A percentile compares a stretch with the other conserved stretches of the same genome.
These are phyloP conservation scores for Wickerhamomyces hampshirensis DNA, from an alignment of 805 yeast genomes.

Conservation along the genomic window DNA sequence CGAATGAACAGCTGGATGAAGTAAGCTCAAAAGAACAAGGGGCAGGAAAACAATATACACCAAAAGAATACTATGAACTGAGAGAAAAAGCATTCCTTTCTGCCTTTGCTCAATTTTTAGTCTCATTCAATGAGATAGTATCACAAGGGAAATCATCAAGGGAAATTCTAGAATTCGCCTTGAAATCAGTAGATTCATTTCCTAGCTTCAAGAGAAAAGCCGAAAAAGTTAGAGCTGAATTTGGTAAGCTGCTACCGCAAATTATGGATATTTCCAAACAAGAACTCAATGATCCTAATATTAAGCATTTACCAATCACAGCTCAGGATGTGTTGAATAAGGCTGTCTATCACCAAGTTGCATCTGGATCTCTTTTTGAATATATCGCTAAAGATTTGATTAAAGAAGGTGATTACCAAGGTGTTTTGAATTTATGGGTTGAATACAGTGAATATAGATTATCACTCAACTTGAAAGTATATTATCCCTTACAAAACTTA, in stretches of 20 bases:
- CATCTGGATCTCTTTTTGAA: conserved; percentile 9
- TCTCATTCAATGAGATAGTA: too few species aligned
- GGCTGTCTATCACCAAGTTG: conserved; percentile 15
- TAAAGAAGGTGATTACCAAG: conserved; percentile 10
- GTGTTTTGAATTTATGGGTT: conserved; percentile 21
- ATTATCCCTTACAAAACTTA: not conserved
- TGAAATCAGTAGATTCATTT: not conserved
- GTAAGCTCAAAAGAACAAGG: too few species aligned
- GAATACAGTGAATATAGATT: conserved; percentile 17
- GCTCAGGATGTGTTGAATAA: conserved; percentile 20
- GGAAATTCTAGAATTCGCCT: conserved; percentile 1
- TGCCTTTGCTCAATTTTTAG: too few species aligned
- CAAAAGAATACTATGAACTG: too few species aligned
- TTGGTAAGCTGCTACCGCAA: not conserved
- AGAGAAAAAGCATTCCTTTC: too few species aligned
- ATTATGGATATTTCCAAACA: conserved; percentile 12
- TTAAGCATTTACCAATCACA: conserved; percentile 13
- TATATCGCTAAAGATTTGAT: conserved; percentile 12
- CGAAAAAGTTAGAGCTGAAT: too few species aligned
- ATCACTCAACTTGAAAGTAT: conserved; percentile 1
- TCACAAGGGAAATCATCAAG: not conserved
- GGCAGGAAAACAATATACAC: too few species aligned
- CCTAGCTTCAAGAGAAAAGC: too few species aligned
- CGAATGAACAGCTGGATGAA: too few species aligned
- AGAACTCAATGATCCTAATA: conserved; percentile 15